Conservation (phyloP, 2,329 filamentous ascomycete species). For the Alternaria novae-zelandiae region DNA sequence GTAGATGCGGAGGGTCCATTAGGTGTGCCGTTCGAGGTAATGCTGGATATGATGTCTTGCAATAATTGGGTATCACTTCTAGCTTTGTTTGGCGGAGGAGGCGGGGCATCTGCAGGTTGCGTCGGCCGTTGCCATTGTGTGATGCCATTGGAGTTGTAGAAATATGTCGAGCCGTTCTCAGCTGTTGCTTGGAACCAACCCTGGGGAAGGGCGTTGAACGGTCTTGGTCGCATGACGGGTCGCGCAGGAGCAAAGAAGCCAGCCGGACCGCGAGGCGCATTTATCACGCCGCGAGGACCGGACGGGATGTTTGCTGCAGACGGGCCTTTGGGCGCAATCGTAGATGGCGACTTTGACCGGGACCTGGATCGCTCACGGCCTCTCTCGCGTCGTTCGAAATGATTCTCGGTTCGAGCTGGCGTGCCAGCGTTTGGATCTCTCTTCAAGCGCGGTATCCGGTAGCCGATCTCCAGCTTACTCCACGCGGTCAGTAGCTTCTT, state of each 20-base stretch:
- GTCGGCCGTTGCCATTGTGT: conserved; percentile 85
- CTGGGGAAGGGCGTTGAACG: conserved; percentile 68
- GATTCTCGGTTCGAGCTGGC: conserved; percentile 55
- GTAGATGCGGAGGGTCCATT: conserved; percentile 63
- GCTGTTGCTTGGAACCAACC: conserved; percentile 83
- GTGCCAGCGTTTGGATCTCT: conserved; percentile 68
- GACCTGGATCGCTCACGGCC: conserved; percentile 56
- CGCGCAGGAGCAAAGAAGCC: conserved; percentile 59
- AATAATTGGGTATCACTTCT: conserved; percentile 77
- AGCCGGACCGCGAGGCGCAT: conserved; percentile 63
- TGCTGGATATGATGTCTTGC: conserved; percentile 76
- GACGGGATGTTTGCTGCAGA: conserved; percentile 45
- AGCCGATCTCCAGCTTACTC: conserved; percentile 88
- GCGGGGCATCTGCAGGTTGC: conserved; percentile 67
- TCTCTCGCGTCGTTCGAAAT: conserved; percentile 65
- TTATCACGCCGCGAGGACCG: conserved; percentile 56
- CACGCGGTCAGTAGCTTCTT: conserved; percentile 78
- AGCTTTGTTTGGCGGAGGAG: conserved; percentile 63
- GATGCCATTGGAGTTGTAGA: conserved; percentile 75
- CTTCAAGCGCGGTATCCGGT: conserved; percentile 91
- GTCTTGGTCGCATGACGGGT: conserved; percentile 58
- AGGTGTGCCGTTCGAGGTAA: conserved; percentile 72
- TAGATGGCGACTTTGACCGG: conserved; percentile 55
- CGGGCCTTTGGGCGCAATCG: conserved; percentile 49
- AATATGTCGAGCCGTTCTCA: conserved; percentile 76